Evolutionary conservation across 805 yeast species (phyloP).

Genomic region (Isabelozyma gotoi): DNA sequence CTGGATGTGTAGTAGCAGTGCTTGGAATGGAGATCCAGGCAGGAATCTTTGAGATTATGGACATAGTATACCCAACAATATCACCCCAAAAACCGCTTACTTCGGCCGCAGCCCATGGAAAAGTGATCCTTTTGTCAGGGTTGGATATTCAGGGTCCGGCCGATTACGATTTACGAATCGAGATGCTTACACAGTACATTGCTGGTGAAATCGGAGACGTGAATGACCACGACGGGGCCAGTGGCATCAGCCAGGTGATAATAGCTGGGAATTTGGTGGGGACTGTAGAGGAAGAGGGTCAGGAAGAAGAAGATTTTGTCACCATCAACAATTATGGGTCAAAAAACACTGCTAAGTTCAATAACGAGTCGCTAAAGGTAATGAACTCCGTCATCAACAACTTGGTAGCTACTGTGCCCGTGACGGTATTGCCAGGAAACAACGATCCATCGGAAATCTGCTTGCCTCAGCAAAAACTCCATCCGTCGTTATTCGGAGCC

Average conservation of each 20-base stretch:
- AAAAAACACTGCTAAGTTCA: conserved; percentile 53
- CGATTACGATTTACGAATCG: conserved; percentile 46
- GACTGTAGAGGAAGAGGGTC: conserved; percentile 25
- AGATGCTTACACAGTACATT: conserved; percentile 66
- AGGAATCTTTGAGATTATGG: conserved; percentile 83
- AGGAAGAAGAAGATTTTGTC: conserved; percentile 18
- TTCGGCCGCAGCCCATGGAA: conserved; percentile 17
- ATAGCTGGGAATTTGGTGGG: conserved; percentile 73
- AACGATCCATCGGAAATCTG: conserved; percentile 82
- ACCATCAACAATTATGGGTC: conserved; percentile 49
- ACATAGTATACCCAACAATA: conserved; percentile 67
- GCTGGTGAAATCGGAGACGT: conserved; percentile 62
- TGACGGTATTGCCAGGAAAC: conserved; percentile 81
- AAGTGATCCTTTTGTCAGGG: conserved; percentile 78
- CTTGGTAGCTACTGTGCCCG: conserved; percentile 58
- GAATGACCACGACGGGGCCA: conserved; percentile 18
- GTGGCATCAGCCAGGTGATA: conserved; percentile 50
- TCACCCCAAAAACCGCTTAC: conserved; percentile 51
- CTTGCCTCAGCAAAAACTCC: conserved; percentile 90
- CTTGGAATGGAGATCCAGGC: conserved; percentile 82
- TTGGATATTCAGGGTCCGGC: conserved; percentile 51
- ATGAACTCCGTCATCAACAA: conserved; percentile 62
- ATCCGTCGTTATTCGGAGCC: conserved; percentile 62
- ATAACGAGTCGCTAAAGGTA: conserved; percentile 46
- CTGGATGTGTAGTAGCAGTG: conserved; percentile 86